Conservation (phyloP, 2,329 filamentous ascomycete genomes). For the Diplodia seriata region DNA sequence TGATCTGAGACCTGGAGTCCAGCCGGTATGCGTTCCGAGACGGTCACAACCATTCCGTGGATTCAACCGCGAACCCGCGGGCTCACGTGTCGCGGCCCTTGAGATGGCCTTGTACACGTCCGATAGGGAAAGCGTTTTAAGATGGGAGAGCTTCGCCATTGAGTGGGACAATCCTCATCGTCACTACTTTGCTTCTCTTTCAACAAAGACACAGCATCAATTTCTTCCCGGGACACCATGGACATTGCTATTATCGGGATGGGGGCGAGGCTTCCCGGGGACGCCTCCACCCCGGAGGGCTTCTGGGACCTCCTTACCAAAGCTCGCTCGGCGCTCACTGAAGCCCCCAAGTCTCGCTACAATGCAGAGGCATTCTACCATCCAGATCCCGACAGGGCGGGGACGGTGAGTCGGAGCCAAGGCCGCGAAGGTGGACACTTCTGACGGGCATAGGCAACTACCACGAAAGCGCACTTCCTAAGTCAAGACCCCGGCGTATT, state of each 20-base stretch:
- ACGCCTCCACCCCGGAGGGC: slow-evolving; percentile 39
- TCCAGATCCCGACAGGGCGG: slow-evolving; percentile 16
- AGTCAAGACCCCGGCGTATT: slow-evolving; percentile 34
- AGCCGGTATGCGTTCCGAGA: too few species aligned
- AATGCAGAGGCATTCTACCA: slow-evolving; percentile 39
- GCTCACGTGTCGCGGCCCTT: too few species aligned
- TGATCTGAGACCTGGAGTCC: too few species aligned
- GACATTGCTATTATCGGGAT: slow-evolving; percentile 47
- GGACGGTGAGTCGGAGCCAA: background rate
- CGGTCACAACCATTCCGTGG: too few species aligned
- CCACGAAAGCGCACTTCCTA: slow-evolving; percentile 33
- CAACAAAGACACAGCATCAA: background rate
- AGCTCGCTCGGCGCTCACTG: slow-evolving; percentile 37
- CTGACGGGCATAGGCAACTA: slow-evolving; percentile 15
- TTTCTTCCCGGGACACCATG: slow-evolving; percentile 14
- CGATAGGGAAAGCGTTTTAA: too few species aligned
- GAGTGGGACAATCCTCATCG: too few species aligned
- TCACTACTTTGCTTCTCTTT: background rate
- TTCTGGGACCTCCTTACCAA: slow-evolving; percentile 48
- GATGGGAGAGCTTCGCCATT: too few species aligned
- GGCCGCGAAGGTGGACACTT: background rate
- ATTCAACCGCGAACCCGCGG: too few species aligned
- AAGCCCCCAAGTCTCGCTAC: slow-evolving; percentile 38
- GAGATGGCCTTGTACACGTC: too few species aligned
- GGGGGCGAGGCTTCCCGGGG: slow-evolving; percentile 47